These are phyloP conservation scores for Euphorbia tirucalli DNA, from an alignment of 345 rosid genomes.

Conservation along the genomic window DNA sequence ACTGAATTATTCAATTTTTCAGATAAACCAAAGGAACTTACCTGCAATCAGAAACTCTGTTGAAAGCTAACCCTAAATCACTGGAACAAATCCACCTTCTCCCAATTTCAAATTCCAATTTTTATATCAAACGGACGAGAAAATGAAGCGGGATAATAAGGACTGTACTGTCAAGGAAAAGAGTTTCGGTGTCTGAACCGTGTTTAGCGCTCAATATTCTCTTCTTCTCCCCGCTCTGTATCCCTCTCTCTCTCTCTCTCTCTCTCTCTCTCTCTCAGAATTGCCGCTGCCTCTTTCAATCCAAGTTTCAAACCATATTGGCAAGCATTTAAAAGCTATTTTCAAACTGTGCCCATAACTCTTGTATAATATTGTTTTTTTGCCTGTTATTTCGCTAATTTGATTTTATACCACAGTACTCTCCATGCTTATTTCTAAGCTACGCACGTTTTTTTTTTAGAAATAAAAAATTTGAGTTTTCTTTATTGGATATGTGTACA, in stretches of 20 bases:
- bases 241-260: no score
- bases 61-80: conserved; percentile 16
- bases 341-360: background rate
- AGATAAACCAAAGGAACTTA: conserved; percentile 4
- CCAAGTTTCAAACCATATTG: conserved; percentile 28
- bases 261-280: conserved; percentile 20
- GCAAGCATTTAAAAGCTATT: background rate
- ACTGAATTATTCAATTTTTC: conserved; percentile 8
- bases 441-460: no score
- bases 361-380: background rate
- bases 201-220: background rate
- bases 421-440: no score
- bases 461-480: no score
- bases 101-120: conserved; percentile 7
- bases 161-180: background rate
- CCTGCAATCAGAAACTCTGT: conserved; percentile 15
- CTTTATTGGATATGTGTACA: no score
- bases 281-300: conserved; percentile 34
- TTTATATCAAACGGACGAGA: background rate
- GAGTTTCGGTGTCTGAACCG: background rate
- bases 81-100: conserved; percentile 17
- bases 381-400: background rate
- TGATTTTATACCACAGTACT: background rate
- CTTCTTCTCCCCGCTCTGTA: background rate
- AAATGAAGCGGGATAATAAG: background rate